phyloP scores from a whole-genome alignment of 2,329 filamentous ascomycete genomes.

The Alternaria infectoria region DNA sequence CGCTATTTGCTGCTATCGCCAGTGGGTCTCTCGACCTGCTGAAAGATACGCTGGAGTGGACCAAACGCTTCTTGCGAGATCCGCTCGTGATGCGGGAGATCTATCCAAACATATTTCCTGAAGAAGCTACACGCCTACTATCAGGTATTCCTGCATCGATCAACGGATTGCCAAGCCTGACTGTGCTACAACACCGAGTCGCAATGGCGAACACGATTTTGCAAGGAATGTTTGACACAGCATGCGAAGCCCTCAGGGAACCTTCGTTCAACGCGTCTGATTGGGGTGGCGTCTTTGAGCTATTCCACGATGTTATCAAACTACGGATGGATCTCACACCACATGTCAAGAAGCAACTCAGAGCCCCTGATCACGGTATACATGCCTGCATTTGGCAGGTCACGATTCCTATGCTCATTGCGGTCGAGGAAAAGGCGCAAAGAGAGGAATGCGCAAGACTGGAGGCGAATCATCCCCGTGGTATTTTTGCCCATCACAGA shows the following conservation, averaged over 20 bases:
- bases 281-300: slow-evolving; percentile 35
- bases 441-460: slow-evolving; percentile 22
- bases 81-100: slow-evolving; percentile 16
- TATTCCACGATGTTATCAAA: slow-evolving; percentile 22
- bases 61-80: slow-evolving; percentile 48
- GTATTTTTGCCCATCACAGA: slow-evolving; percentile 10
- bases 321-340: slow-evolving; percentile 18
- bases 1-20: slow-evolving; percentile 38
- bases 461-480: slow-evolving; percentile 9
- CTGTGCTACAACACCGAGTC: slow-evolving; percentile 23
- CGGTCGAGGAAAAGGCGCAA: slow-evolving; percentile 27
- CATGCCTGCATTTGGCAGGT: slow-evolving; percentile 29
- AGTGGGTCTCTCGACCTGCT: slow-evolving; percentile 42
- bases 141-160: slow-evolving; percentile 7
- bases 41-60: slow-evolving; percentile 43
- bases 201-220: slow-evolving; percentile 38
- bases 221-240: slow-evolving; percentile 35
- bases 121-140: slow-evolving; percentile 2
- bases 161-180: background rate
- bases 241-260: slow-evolving; percentile 36
- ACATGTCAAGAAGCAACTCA: slow-evolving; percentile 11
- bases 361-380: slow-evolving; percentile 18
- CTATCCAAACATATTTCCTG: background rate
- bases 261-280: slow-evolving; percentile 37
- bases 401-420: slow-evolving; percentile 26